Evolutionary conservation across 345 rosid genomes (phyloP).

Genomic region (Brassica cretica): DNA sequence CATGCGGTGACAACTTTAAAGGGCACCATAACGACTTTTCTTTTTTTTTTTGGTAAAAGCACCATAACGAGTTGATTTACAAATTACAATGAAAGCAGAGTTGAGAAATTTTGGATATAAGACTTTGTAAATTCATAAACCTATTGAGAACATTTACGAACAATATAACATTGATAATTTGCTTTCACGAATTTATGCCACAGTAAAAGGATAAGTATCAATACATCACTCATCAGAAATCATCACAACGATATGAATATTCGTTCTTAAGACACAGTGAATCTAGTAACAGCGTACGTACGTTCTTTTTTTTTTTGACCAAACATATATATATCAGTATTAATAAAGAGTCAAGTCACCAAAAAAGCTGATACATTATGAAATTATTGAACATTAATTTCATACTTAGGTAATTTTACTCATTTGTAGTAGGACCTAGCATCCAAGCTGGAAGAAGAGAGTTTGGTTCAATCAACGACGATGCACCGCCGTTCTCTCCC

Average conservation of each 20-base stretch:
- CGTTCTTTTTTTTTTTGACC: too few relatives aligned
- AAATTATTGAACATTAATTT: constrained; percentile 27
- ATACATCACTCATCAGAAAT: constrained; percentile 25
- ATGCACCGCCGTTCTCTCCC: constrained; percentile 16
- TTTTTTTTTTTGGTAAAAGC: too few relatives aligned
- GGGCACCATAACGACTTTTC: constrained; percentile 12
- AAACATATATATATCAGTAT: constrained; percentile 19
- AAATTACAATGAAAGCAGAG: neutral
- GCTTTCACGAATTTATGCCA: neutral
- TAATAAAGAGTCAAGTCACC: constrained; percentile 7
- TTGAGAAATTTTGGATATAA: neutral
- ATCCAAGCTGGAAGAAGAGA: constrained; percentile 42
- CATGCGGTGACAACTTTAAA: constrained; percentile 16
- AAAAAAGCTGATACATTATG: constrained; percentile 24
- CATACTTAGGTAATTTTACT: constrained; percentile 20
- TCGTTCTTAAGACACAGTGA: constrained; percentile 20
- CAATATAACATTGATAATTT: constrained; percentile 5
- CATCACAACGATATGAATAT: neutral
- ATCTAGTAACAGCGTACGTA: constrained; percentile 14
- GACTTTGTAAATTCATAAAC: neutral
- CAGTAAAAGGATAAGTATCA: constrained; percentile 12
- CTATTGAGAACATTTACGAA: neutral
- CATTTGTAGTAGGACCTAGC: constrained; percentile 33
- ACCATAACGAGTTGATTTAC: constrained; percentile 17
- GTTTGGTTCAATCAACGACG: constrained; percentile 28